Evolutionary conservation across 305 asterid genomes (phyloP).

Genomic region (Solanum hybrid): DNA sequence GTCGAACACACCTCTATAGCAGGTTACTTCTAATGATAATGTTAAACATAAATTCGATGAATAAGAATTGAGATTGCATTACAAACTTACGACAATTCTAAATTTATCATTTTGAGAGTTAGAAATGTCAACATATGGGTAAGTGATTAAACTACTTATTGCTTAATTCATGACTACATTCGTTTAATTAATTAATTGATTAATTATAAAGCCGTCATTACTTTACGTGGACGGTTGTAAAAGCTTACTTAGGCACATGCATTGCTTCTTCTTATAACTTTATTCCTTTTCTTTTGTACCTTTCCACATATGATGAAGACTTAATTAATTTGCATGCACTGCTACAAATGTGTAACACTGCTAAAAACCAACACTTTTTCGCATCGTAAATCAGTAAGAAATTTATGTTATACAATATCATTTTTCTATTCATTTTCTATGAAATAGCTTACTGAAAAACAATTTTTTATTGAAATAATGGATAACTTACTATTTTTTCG

Average conservation of each 20-base stretch:
- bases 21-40: no score
- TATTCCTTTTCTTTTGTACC: constrained; percentile 1
- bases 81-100: neutral
- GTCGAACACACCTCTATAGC: no score
- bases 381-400: neutral
- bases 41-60: neutral
- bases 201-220: neutral
- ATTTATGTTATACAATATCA: neutral
- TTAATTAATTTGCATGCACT: neutral
- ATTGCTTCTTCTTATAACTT: neutral
- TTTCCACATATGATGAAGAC: neutral
- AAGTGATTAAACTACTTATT: neutral
- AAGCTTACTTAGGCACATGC: constrained; percentile 17
- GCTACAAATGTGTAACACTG: neutral
- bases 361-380: neutral
- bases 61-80: neutral
- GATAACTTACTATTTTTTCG: neutral
- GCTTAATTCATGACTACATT: constrained; percentile 1
- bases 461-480: neutral
- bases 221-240: constrained; percentile 16
- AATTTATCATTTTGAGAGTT: neutral
- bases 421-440: neutral
- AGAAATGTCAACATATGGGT: neutral
- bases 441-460: neutral
- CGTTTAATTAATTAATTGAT: neutral